Base-by-base conservation (phyloP, 164 flowering plant species). In the Houttuynia cordata region DNA sequence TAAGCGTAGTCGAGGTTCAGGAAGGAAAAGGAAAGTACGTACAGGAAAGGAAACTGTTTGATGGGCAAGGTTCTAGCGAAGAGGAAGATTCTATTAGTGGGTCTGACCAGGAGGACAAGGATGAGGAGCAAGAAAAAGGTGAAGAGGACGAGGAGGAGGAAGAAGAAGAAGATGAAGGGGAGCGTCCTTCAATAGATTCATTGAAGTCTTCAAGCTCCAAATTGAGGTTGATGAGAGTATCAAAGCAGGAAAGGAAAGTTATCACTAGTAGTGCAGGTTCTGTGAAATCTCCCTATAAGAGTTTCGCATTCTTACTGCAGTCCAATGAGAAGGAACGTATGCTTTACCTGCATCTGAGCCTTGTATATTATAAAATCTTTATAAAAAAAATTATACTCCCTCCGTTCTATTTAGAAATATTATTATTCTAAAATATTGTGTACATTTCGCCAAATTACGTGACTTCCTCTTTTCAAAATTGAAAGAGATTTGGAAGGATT, bases 1-100 rank as follows among this genome's bases (percentile, higher is more conserved):
- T n/a, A 88, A 57, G 57, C 53, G 85, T 7, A 71, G 94, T 56
- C 95, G 96, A 54, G 95, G 95, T 53, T 86, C 94, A 23, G 78
- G 81, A 51, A 91, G 85, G 69, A 73, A 62, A 53, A 82, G 64
- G 50, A 81, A 82, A 60, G 21, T 91, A n/a, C n/a, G n/a, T n/a
- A 57, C 79, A 68, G 62, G 96, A 96, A 59, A 94, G 82, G 78
- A 87, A 83, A 65, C 87, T 94, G 24, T 94, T 94, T 76, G 94
- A 88, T 61, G 97, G 71, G 68, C 81, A 83, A 21, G 76, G 74
- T 71, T 80, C 96, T 55, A 82, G 94, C 67, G 97, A 83, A 64
- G 97, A 88, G 24, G 93, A 91, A 63, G 96, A 86, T 50, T 76
- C 86, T 53, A 87, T 88, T 45, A 84, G 92, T 70, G 80, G 62